Evolutionary conservation across 768 basidiomycete species (phyloP).

Genomic region (Floccularia luteovirens): DNA sequence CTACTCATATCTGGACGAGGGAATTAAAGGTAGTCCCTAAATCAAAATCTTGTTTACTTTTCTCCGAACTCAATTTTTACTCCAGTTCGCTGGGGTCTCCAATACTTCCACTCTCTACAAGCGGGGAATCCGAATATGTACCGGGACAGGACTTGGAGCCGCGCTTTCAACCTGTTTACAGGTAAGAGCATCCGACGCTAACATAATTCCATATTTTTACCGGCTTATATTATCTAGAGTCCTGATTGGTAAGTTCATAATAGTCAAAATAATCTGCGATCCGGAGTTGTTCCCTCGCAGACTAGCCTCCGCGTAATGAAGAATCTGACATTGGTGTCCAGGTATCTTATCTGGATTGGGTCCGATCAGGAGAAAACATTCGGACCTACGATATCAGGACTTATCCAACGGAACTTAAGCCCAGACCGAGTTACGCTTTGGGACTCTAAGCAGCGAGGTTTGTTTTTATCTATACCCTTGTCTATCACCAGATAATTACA

Average conservation of each 20-base stretch:
- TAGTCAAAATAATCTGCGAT: constrained; percentile 9
- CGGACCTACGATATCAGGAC: constrained; percentile 67
- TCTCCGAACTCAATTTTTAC: constrained; percentile 3
- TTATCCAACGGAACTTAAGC: constrained; percentile 60
- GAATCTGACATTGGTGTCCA: constrained; percentile 13
- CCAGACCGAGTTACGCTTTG: constrained; percentile 70
- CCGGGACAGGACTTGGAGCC: constrained; percentile 79
- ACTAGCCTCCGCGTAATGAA: not conserved
- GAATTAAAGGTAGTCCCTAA: constrained; percentile 56
- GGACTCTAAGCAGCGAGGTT: constrained; percentile 69
- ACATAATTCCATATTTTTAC: constrained; percentile 2
- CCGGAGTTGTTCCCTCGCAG: constrained; percentile 9
- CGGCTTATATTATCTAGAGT: constrained; percentile 20
- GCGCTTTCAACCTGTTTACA: constrained; percentile 77
- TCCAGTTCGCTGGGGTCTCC: constrained; percentile 73
- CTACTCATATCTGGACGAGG: constrained; percentile 69
- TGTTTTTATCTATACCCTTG: too few species aligned
- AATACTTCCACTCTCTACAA: constrained; percentile 73
- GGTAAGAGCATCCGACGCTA: too few species aligned
- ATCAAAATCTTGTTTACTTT: not conserved
- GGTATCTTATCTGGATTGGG: constrained; percentile 81
- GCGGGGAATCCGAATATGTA: constrained; percentile 79
- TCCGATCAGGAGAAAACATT: constrained; percentile 85
- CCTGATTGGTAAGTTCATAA: constrained; percentile 33
- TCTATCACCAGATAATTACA: not conserved